Evolutionary conservation across 768 basidiomycete species (phyloP), one percentile per base, ranked within the genome.

Genomic region (Calvatia gigantea): DNA sequence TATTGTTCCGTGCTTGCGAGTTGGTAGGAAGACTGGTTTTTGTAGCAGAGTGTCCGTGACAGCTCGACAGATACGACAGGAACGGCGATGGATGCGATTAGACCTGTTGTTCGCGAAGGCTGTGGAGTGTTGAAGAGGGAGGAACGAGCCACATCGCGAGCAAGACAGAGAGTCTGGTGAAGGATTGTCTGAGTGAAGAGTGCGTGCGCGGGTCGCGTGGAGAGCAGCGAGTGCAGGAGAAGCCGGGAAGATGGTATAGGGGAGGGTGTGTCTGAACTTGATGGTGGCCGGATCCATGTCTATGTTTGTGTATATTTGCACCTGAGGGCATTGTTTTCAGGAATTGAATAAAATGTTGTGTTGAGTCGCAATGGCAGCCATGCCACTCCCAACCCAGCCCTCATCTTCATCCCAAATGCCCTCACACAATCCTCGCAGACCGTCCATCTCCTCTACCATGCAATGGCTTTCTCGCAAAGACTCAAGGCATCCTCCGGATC

Each of bases 191-290:
- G 41, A 67, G 65, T 45, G 72, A 58, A 6, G 63, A 49, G 45
- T 66, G 12, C 56, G 69, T 15, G 69, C 68, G 44, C 81, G 76
- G 12, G 72, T 62, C 0, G 77, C 67, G 64, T 90, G 87, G 27
- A 86, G 71, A 35, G 88, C 86, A 12, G 89, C 79, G 45, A 91
- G 79, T 31, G 73, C 45, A 7, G 84, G 77, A 2, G 86, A 84
- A 33, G 80, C 61, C 3, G 78, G 58, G 25, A 80, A 73, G 51
- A 89, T 68, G 15, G 71, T 64, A 59, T 69, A 73, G 14, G 86
- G 74, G 15, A 88, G 63, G 11, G 75, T 68, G 37, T 74, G 68
- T 57, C 76, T 75, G 59, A 81, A 83, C 61, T 72, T 76, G 51
- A 67, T 49, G 1, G 82, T 77, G 15, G 73, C 58, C 17, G 65